Base-by-base conservation (phyloP, 2,329 filamentous ascomycete species). In the Neonectria coccinea region DNA sequence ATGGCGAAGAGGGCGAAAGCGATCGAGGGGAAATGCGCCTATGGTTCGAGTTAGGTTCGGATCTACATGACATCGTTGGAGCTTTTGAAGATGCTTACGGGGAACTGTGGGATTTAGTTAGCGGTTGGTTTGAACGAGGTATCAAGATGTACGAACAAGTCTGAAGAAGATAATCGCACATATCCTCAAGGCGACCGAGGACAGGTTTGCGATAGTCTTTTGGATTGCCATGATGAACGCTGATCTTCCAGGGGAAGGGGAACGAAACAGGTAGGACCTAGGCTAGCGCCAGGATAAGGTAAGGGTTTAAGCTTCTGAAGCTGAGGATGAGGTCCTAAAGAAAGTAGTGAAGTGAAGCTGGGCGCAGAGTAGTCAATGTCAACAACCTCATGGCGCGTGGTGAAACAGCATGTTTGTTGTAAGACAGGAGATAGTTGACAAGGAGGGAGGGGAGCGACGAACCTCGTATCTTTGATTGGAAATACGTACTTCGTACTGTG, bases 1-100 rank as follows among this genome's bases (percentile, higher is more conserved):
- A 93, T 78, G 25, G 86, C 88, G 65, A 91, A 89, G 2, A 91
- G 80, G 0, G 90, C 84, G 61, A 88, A 88, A 4, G 89, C 81
- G 41, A 87, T 71, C 31, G 89, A 89, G 65, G 84, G 76, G 64
- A 82, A 77, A 68, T 78, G 77, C 59, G 78, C 79, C 78, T 80
- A 53, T 56, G 18, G 41, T 14, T 39, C 20, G 50, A 53, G 59
- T 73, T 65, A 69, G 57, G 45, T 39, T 47, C 42, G 57, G 45
- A 33, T 41, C 71, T 62, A 65, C 64, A 16, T 47, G 66, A 42
- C 18, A 50, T 36, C 27, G n/a, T 41, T 42, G 50, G 48, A 27
- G 41, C 33, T 42, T 20, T 47, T 41, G 55, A 55, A 22, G 45
- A 14, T 22, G 65, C 78, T 68, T 75, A 80, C 79, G 45, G 79